Base-by-base conservation (phyloP, 192 early-diverging fungal species). In the Funneliformis geosporum region DNA sequence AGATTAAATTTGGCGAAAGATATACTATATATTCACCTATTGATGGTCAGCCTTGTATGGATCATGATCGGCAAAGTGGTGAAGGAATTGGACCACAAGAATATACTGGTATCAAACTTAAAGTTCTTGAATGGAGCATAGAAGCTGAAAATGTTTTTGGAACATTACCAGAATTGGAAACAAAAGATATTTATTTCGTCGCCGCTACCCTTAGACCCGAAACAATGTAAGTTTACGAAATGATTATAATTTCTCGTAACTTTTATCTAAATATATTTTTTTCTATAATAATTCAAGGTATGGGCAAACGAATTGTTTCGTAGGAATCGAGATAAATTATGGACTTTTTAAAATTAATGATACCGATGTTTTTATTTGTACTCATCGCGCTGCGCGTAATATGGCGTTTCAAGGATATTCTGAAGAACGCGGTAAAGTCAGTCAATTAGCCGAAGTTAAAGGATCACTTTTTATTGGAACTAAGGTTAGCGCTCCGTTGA, bases 31-130 rank as follows among this genome's bases (percentile, higher is more conserved):
- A 96, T 87, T 98, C 96, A 42, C 89, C 94, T 71, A 85, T 95
- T 46, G 98, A 99, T 84, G 92, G 91, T 8, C 98, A 99, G 85
- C 94, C 98, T 61, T 99, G 98, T 86, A 98, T 99, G 97, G 98
- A 99, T 86, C 98, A 99, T 86, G 98, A 99, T 86, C 94, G 97
- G 72, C 84, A 89, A 80, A 89, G 90, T 64, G 98, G 98, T 82
- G 98, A 99, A 85, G 98, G 92, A 25, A 91, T 97, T 59, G 94
- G 91, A 60, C 95, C 96, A 59, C 95, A 97, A 82, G 95, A 98
- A 78, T 99, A 98, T 87, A 98, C 97, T 43, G 95, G 92, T 69
- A 92, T 99, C 77, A 99, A 99, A 91, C 86, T 99, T 44, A 83
- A 92, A 78, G 95, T 98, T 8, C 67, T 94, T 39, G 87, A 91